phyloP scores from a whole-genome alignment of 2,329 filamentous ascomycete species.

The Aureobasidium vineae region DNA sequence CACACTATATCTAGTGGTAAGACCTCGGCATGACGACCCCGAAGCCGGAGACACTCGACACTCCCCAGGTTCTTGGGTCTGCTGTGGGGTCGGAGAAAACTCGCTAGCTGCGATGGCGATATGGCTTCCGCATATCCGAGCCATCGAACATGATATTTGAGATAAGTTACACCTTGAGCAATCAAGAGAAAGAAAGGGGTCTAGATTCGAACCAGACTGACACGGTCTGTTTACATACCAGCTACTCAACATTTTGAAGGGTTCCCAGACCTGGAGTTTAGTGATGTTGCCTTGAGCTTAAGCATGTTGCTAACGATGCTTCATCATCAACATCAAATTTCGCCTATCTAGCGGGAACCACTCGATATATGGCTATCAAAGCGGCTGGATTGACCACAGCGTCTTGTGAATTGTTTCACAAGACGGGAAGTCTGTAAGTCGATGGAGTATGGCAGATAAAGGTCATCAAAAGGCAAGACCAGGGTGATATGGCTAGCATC shows the following conservation, averaged over 20 bases:
- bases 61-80: not conserved
- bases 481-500: not conserved
- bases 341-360: too few relatives aligned
- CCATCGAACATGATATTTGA: not conserved
- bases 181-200: not conserved
- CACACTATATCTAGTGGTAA: not conserved
- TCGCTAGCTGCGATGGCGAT: not conserved
- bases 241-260: too few relatives aligned
- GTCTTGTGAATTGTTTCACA: not conserved
- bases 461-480: not conserved
- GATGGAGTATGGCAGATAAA: not conserved
- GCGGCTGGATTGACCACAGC: not conserved
- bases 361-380: not conserved
- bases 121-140: constrained; percentile 11
- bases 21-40: constrained; percentile 23
- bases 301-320: too few relatives aligned
- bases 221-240: too few relatives aligned
- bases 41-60: not conserved
- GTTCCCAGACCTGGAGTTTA: too few relatives aligned
- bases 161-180: not conserved
- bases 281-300: too few relatives aligned
- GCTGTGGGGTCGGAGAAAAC: constrained; percentile 16
- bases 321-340: too few relatives aligned
- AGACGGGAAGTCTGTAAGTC: not conserved
- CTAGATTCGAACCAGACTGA: too few relatives aligned